Percentiles rank a stretch among this genome's conserved stretches.
These are phyloP conservation scores for Aristolochia contorta DNA, from an alignment of 164 flowering plant species.

Conservation along the genomic window DNA sequence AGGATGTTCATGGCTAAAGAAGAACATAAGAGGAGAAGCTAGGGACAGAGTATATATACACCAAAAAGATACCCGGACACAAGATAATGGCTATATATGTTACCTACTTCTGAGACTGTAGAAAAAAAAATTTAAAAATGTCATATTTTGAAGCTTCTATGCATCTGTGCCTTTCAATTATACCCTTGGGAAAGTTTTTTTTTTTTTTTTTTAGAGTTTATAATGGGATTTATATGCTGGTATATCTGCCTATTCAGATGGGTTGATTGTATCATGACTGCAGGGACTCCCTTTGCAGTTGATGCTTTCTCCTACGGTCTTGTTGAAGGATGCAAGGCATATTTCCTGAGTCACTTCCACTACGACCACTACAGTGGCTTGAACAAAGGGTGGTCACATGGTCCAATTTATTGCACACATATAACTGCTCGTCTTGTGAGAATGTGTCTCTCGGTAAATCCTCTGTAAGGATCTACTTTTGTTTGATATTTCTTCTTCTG, in stretches of 20 bases:
- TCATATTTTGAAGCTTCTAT: no score
- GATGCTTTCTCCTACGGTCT: slow-evolving; percentile 69
- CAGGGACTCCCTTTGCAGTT: slow-evolving; percentile 64
- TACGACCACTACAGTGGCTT: slow-evolving; percentile 68
- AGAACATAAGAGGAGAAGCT: no score
- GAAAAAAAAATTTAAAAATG: no score
- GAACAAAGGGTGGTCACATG: slow-evolving; percentile 67
- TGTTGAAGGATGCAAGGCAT: slow-evolving; percentile 57
- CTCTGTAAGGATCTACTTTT: slow-evolving; percentile 28
- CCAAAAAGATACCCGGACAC: no score
- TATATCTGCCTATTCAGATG: not conserved
- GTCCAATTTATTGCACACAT: slow-evolving; percentile 62
- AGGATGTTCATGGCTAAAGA: no score
- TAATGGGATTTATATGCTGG: not conserved
- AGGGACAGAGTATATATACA: no score
- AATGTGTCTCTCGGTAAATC: slow-evolving; percentile 48
- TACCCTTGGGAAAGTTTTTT: no score
- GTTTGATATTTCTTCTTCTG: not conserved
- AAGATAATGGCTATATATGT: no score
- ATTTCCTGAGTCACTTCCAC: slow-evolving; percentile 69
- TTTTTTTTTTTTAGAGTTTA: not conserved
- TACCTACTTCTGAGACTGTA: no score
- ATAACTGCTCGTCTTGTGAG: slow-evolving; percentile 54
- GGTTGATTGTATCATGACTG: not conserved
- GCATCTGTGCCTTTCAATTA: no score